phyloP scores from a whole-genome alignment of 1,284 basidiomycete species.

The Sphagnurus paluster region DNA sequence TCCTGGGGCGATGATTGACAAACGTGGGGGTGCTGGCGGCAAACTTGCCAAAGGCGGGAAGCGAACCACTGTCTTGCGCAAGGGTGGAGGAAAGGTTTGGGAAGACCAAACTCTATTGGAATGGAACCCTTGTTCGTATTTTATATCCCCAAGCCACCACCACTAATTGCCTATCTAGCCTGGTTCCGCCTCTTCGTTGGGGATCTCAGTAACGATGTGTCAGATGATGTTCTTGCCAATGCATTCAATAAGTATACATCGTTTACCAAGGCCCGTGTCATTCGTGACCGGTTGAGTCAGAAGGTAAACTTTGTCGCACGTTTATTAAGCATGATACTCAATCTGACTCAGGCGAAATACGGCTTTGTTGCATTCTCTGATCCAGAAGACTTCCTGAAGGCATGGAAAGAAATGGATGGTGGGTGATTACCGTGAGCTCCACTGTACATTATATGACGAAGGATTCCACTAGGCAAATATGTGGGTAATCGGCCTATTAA shows the following conservation, averaged over 20 bases:
- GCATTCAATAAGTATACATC: constrained; percentile 93
- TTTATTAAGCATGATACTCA: constrained; percentile 2
- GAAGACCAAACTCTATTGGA: constrained; percentile 97
- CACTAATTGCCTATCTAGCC: constrained; percentile 46
- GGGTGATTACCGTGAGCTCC: constrained; percentile 26
- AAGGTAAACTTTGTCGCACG: constrained; percentile 53
- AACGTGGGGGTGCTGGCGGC: constrained; percentile 79
- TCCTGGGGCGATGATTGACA: constrained; percentile 84
- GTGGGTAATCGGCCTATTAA: constrained; percentile 94
- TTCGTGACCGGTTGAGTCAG: constrained; percentile 87
- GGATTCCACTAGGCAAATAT: constrained; percentile 76
- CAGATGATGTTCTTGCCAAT: constrained; percentile 89
- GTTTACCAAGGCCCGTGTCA: constrained; percentile 93
- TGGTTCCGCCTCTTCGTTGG: constrained; percentile 99
- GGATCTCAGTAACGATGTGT: constrained; percentile 97
- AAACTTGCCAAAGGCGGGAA: constrained; percentile 90
- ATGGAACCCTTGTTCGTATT: constrained; percentile 90
- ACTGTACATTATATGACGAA: constrained; percentile 3
- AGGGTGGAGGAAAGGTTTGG: constrained; percentile 95
- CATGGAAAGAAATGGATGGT: constrained; percentile 99
- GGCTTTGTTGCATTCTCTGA: constrained; percentile 98
- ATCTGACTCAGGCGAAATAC: constrained; percentile 79
- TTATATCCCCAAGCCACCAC: constrained; percentile 8
- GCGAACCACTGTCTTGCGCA: constrained; percentile 90
- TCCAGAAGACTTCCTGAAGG: constrained; percentile 96